A percentile compares a stretch with the other conserved stretches of the same genome.
phyloP scores from a whole-genome alignment of 2,329 filamentous ascomycete genomes.

The Talaromyces funiculosus region DNA sequence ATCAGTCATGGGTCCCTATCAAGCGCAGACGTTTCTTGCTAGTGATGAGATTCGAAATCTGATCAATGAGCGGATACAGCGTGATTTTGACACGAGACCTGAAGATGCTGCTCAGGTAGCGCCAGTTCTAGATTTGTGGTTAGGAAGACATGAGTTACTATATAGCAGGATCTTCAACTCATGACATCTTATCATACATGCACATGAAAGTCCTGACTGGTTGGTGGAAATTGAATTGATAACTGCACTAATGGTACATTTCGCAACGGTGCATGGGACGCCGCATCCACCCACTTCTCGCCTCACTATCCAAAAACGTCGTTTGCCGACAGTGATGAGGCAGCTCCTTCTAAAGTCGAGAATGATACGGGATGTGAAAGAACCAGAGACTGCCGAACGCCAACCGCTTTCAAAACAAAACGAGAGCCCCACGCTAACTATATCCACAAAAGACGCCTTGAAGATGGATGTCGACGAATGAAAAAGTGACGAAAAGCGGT shows the following conservation, averaged over 20 bases:
- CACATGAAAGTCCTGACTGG: no score
- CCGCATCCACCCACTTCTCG: background rate
- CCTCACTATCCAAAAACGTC: conserved; percentile 4
- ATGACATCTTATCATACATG: conserved; percentile 28
- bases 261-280: conserved; percentile 5
- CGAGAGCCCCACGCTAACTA: conserved; percentile 9
- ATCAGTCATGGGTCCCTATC: conserved; percentile 61
- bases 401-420: conserved; percentile 10
- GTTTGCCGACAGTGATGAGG: background rate
- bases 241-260: conserved; percentile 12
- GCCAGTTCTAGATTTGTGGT: conserved; percentile 59
- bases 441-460: conserved; percentile 7
- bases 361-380: background rate
- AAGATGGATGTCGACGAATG: conserved; percentile 4
- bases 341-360: background rate
- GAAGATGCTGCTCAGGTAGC: conserved; percentile 56
- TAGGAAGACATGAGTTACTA: conserved; percentile 59
- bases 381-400: conserved; percentile 8
- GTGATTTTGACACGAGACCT: conserved; percentile 44
- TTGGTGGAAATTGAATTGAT: background rate
- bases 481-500: conserved; percentile 15
- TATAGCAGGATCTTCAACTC: conserved; percentile 66
- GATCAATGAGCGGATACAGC: conserved; percentile 46
- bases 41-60: conserved; percentile 47
- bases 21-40: conserved; percentile 56